phyloP scores from a whole-genome alignment of 2,329 filamentous ascomycete genomes.

The Fusarium luffae region DNA sequence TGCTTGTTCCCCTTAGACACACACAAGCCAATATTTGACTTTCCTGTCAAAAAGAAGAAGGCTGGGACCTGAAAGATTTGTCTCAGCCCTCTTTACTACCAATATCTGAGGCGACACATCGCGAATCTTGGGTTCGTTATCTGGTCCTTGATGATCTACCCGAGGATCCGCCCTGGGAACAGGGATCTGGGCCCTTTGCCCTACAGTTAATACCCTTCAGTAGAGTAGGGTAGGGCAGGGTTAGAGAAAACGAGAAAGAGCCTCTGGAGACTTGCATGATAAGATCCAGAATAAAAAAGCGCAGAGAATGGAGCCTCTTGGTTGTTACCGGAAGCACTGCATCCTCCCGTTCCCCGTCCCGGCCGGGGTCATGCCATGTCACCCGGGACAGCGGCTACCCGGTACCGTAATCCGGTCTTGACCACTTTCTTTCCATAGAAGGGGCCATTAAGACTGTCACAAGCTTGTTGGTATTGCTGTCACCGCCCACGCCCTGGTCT shows the following conservation, averaged over 20 bases:
- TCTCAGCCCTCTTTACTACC: slow-evolving; percentile 23
- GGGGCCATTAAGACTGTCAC: slow-evolving; percentile 4
- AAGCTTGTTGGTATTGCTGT: slow-evolving; percentile 14
- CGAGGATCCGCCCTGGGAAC: slow-evolving; percentile 16
- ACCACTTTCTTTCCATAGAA: slow-evolving; percentile 27
- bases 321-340: slow-evolving; percentile 3
- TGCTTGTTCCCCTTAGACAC: background rate
- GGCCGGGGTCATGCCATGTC: slow-evolving; percentile 12
- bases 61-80: slow-evolving; percentile 3
- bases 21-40: background rate
- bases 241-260: background rate
- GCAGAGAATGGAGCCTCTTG: background rate
- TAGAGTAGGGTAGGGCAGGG: slow-evolving; percentile 1
- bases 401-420: slow-evolving; percentile 13
- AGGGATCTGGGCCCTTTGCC: slow-evolving; percentile 11
- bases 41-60: background rate
- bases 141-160: slow-evolving; percentile 35
- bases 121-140: slow-evolving; percentile 12
- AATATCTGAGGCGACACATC: background rate
- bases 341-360: slow-evolving; percentile 14
- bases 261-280: slow-evolving; percentile 7
- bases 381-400: slow-evolving; percentile 14
- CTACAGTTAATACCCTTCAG: background rate
- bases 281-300: background rate
- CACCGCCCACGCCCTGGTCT: slow-evolving; percentile 24